phyloP scores from a whole-genome alignment of 805 yeast species.

The Candida loeiensis region DNA sequence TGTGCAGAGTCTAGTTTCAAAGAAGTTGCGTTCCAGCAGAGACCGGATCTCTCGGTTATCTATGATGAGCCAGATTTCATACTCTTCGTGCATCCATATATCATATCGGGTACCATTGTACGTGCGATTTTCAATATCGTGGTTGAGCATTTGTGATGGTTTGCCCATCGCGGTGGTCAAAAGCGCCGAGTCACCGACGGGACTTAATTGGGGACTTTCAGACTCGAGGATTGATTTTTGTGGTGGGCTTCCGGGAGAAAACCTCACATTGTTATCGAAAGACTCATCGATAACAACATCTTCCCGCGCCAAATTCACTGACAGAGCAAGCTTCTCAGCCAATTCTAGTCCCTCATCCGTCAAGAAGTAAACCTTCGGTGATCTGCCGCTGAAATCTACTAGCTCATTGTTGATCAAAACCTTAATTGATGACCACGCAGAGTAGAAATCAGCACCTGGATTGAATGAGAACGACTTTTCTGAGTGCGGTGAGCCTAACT shows the following conservation, averaged over 20 bases:
- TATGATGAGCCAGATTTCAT: slow-evolving; percentile 56
- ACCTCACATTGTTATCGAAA: slow-evolving; percentile 5
- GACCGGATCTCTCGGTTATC: slow-evolving; percentile 85
- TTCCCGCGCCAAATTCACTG: slow-evolving; percentile 14
- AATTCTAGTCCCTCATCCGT: slow-evolving; percentile 68
- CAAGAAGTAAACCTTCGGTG: slow-evolving; percentile 55
- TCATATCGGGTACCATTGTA: slow-evolving; percentile 32
- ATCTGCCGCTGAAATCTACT: slow-evolving; percentile 50
- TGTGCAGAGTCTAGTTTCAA: slow-evolving; percentile 49
- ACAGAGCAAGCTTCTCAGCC: slow-evolving; percentile 53
- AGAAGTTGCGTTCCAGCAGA: slow-evolving; percentile 63
- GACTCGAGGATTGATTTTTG: not conserved
- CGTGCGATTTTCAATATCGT: slow-evolving; percentile 21
- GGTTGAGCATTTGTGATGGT: slow-evolving; percentile 10
- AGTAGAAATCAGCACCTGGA: slow-evolving; percentile 60
- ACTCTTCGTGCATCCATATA: slow-evolving; percentile 62
- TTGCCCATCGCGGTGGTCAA: no score
- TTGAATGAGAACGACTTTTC: slow-evolving; percentile 57
- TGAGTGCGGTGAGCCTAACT: slow-evolving; percentile 52
- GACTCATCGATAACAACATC: slow-evolving; percentile 7
- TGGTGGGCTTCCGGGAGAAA: slow-evolving; percentile 7
- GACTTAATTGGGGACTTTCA: no score
- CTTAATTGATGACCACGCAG: slow-evolving; percentile 74
- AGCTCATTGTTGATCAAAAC: slow-evolving; percentile 59
- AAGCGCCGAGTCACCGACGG: no score